Conservation (phyloP, 208 protist genomes). For the Trypanosoma theileri region DNA sequence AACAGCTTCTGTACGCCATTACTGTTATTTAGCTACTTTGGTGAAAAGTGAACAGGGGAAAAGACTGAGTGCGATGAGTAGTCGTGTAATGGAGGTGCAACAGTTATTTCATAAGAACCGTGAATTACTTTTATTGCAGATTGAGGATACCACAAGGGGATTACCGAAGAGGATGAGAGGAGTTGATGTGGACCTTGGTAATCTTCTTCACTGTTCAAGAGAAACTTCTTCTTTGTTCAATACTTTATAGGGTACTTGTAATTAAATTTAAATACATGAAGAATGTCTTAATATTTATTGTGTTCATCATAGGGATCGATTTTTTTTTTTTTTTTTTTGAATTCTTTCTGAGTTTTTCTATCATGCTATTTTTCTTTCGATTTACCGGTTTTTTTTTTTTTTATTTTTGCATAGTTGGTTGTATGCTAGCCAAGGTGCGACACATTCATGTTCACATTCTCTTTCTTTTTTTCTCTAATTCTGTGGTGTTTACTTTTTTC, state of each 20-base stretch:
- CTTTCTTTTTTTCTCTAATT: no score
- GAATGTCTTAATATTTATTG: not conserved
- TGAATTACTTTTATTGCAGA: not conserved
- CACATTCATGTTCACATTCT: no score
- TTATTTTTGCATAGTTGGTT: no score
- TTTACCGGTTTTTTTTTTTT: no score
- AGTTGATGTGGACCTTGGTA: not conserved
- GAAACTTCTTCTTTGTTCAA: not conserved
- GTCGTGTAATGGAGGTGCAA: not conserved
- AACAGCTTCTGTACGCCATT: not conserved
- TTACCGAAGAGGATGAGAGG: not conserved
- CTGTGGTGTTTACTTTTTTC: no score
- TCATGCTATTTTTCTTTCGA: not conserved
- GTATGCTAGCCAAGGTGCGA: no score
- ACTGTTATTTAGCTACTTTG: constrained; percentile 8
- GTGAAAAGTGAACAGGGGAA: not conserved
- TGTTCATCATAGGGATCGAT: not conserved
- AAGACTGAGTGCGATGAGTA: not conserved
- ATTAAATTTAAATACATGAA: constrained; percentile 6
- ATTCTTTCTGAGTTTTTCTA: not conserved
- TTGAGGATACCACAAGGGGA: not conserved
- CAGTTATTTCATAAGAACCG: constrained; percentile 2
- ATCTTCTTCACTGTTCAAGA: not conserved
- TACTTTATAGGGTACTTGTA: not conserved
- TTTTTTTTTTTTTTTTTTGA: constrained; percentile 21